Base-by-base conservation (phyloP, 306 rosid species). In the Rubus idaeus region DNA sequence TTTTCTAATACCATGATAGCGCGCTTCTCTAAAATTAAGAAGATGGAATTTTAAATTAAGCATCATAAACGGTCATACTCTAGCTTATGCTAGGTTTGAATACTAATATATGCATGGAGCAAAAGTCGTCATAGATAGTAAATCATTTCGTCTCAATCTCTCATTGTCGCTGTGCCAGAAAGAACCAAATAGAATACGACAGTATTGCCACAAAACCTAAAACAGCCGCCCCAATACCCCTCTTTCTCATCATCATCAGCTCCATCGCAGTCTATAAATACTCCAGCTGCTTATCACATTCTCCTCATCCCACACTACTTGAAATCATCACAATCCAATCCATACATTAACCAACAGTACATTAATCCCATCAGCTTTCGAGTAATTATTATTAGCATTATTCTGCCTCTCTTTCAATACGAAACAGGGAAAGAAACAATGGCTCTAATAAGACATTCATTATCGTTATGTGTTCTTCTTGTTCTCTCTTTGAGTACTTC, bases 71-170 rank as follows among this genome's bases (percentile, higher is more conserved):
- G 14, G 17, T 23, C 26, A 8, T n/a, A 14, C 6, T 13, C 35
- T 56, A 11, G 11, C 26, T 61, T 61, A 61, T 26, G 42, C 41
- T 35, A 16, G 26, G 49, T 40, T 40, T 41, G 6, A 42, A 67
- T 20, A n/a, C 4, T 23, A 23, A 23, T 23, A 23, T 0, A n/a
- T 8, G 77, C 77, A 41, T 44, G 56, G 77, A 26, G 68, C 56
- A 61, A 68, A 39, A 67, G 71, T 76, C 80, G 70, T 18, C 47
- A 39, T 17, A 1, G 46, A 16, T 10, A 16, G 66, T 9, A 66
- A 41, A 67, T 65, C 73, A 44, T 76, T 76, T 53, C 80, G 80
- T 76, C 55, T 76, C 18, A 76, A 64, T 53, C 57, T 79, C 60
- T 79, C 61, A 21, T 26, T 42, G 73, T 71, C 20, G 52, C 26